Conservation (phyloP, 1,284 basidiomycete genomes). For the Malassezia dermatis region DNA sequence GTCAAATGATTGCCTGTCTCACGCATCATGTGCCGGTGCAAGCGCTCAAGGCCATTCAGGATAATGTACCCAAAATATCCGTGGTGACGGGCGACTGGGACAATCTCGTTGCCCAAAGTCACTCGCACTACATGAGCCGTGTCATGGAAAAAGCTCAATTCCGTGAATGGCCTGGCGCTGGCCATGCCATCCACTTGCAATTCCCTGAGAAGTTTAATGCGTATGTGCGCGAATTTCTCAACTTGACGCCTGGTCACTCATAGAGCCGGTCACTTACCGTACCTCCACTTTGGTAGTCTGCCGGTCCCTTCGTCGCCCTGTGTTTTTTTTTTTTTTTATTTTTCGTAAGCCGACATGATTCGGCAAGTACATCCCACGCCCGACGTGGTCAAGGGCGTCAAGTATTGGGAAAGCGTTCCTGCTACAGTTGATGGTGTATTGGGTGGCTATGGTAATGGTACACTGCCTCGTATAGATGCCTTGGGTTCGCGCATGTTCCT, state of each 20-base stretch:
- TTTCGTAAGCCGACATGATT: neutral
- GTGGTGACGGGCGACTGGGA: conserved; percentile 68
- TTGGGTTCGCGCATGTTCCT: conserved; percentile 44
- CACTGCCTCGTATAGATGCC: conserved; percentile 41
- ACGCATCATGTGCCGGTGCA: conserved; percentile 60
- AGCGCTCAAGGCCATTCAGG: conserved; percentile 56
- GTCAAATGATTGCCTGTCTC: conserved; percentile 63
- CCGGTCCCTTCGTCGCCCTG: neutral
- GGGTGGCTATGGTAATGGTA: conserved; percentile 39
- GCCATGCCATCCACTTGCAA: conserved; percentile 62
- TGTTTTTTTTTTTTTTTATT: neutral
- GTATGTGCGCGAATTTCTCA: conserved; percentile 14
- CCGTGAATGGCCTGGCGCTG: conserved; percentile 57
- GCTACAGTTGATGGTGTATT: conserved; percentile 45
- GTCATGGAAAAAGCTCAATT: conserved; percentile 62
- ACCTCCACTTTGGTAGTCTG: neutral
- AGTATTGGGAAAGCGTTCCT: conserved; percentile 44
- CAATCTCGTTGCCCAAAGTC: conserved; percentile 56
- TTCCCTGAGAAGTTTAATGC: conserved; percentile 24
- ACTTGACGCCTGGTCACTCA: neutral
- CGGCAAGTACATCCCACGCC: conserved; percentile 32
- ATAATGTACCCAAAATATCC: conserved; percentile 55
- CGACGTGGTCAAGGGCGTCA: conserved; percentile 38
- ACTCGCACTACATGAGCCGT: conserved; percentile 57
- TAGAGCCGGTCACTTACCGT: too few relatives aligned